Evolutionary conservation across 108 stramenopile species (phyloP).

Genomic region (Nitzschia palea): DNA sequence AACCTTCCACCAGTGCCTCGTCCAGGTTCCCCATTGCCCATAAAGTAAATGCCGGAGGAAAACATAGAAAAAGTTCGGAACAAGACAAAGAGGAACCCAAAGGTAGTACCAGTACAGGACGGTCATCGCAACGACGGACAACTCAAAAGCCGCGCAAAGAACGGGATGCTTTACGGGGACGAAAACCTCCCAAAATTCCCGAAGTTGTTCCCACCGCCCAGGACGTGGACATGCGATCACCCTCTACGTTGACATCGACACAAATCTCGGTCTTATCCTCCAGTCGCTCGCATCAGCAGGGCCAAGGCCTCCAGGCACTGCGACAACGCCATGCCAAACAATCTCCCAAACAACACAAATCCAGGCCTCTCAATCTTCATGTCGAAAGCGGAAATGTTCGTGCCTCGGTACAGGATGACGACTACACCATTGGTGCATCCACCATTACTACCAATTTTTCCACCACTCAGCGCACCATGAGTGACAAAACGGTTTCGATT

Average conservation of each 20-base stretch:
- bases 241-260: conserved; percentile 16
- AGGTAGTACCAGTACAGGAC: conserved; percentile 12
- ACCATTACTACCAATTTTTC: conserved; percentile 28
- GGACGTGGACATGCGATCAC: neutral
- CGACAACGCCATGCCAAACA: conserved; percentile 3
- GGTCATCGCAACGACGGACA: conserved; percentile 1
- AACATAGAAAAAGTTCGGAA: neutral
- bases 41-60: too few species aligned
- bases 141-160: neutral
- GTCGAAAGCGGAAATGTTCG: conserved; percentile 7
- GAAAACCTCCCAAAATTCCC: neutral
- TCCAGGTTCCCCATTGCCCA: too few species aligned
- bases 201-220: neutral
- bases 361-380: conserved; percentile 4
- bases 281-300: conserved; percentile 1
- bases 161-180: neutral
- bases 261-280: conserved; percentile 4
- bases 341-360: neutral
- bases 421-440: conserved; percentile 21
- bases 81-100: neutral
- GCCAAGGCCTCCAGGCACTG: conserved; percentile 8
- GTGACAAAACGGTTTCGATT: conserved; percentile 23
- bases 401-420: conserved; percentile 10
- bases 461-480: conserved; percentile 16
- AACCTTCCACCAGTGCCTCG: too few species aligned